Evolutionary conservation across 805 yeast species (phyloP).

Genomic region (Hanseniaspora jakobsenii): DNA sequence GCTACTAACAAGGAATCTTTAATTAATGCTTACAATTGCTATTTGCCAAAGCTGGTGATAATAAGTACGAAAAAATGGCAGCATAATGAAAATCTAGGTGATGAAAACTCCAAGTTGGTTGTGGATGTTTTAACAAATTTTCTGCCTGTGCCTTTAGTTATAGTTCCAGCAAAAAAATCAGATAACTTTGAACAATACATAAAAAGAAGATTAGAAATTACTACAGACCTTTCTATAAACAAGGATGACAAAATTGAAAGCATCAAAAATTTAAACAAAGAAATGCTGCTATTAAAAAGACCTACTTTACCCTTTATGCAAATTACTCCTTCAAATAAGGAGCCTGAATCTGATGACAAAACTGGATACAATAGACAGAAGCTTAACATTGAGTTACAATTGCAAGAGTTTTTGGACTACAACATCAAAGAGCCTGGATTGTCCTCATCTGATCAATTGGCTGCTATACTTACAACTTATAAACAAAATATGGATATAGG

Average conservation of each 20-base stretch:
- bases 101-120: slow-evolving; percentile 22
- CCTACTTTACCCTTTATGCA: slow-evolving; percentile 4
- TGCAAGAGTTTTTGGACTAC: slow-evolving; percentile 2
- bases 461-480: slow-evolving; percentile 19
- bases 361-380: not conserved
- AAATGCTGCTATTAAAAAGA: slow-evolving; percentile 1
- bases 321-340: too few species aligned
- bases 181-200: slow-evolving; percentile 21
- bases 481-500: slow-evolving; percentile 18
- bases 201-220: slow-evolving; percentile 1
- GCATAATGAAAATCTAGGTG: slow-evolving; percentile 21
- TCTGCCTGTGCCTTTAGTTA: slow-evolving; percentile 25
- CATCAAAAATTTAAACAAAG: slow-evolving; percentile 2
- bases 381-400: slow-evolving; percentile 1
- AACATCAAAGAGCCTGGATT: slow-evolving; percentile 5
- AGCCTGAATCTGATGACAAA: not conserved
- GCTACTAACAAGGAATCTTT: slow-evolving; percentile 23
- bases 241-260: slow-evolving; percentile 6
- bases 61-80: slow-evolving; percentile 21
- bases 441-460: slow-evolving; percentile 18
- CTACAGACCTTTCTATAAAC: slow-evolving; percentile 17
- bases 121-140: slow-evolving; percentile 22
- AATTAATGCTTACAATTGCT: slow-evolving; percentile 25
- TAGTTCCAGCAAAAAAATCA: slow-evolving; percentile 25
- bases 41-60: slow-evolving; percentile 26